phyloP scores from a whole-genome alignment of 1,284 basidiomycete species.

The Phylloporus sp. region DNA sequence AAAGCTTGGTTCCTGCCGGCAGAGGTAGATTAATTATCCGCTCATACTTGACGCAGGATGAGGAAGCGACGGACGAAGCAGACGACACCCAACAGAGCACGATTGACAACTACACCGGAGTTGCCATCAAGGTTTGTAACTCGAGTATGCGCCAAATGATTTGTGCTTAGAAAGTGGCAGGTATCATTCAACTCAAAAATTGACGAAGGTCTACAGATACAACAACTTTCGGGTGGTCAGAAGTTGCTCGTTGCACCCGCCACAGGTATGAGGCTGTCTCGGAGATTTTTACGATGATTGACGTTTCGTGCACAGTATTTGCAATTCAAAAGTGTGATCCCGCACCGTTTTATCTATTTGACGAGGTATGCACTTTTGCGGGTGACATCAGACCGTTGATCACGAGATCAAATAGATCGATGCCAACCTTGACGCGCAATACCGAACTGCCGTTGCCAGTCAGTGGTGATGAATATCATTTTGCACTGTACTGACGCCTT shows the following conservation, averaged over 20 bases:
- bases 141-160: neutral
- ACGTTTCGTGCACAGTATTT: slow-evolving; percentile 69
- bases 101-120: slow-evolving; percentile 95
- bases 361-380: slow-evolving; percentile 69
- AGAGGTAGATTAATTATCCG: slow-evolving; percentile 90
- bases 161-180: slow-evolving; percentile 44
- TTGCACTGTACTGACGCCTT: slow-evolving; percentile 6
- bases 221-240: slow-evolving; percentile 97
- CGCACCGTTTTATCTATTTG: slow-evolving; percentile 99
- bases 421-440: slow-evolving; percentile 97
- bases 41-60: slow-evolving; percentile 55
- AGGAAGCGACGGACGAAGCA: slow-evolving; percentile 71
- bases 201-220: slow-evolving; percentile 94
- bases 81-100: slow-evolving; percentile 77
- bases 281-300: neutral
- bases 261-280: slow-evolving; percentile 62
- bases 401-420: slow-evolving; percentile 71
- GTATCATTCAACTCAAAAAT: slow-evolving; percentile 99
- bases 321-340: slow-evolving; percentile 99
- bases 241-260: slow-evolving; percentile 97
- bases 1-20: slow-evolving; percentile 95
- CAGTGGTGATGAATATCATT: slow-evolving; percentile 39
- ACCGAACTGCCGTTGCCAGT: slow-evolving; percentile 96
- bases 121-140: slow-evolving; percentile 83
- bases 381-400: slow-evolving; percentile 4